Evolutionary conservation across 306 rosid species (phyloP).

Genomic region (Senna tora): DNA sequence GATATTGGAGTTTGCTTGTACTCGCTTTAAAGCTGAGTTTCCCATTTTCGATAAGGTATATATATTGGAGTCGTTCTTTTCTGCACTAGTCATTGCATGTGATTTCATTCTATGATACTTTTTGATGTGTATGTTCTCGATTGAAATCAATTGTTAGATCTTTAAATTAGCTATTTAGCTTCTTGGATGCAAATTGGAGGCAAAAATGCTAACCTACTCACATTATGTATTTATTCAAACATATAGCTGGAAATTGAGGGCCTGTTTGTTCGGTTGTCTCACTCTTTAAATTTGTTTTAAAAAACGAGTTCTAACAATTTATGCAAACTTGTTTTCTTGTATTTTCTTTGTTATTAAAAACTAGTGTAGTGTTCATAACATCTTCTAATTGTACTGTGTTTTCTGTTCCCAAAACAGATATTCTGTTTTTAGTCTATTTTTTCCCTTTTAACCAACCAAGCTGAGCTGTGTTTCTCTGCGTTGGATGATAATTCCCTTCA

Average conservation of each 20-base stretch:
- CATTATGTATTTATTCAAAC: not conserved
- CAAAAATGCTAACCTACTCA: no score
- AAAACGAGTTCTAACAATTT: no score
- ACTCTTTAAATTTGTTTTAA: no score
- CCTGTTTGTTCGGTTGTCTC: no score
- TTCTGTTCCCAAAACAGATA: no score
- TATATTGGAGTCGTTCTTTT: slow-evolving; percentile 23
- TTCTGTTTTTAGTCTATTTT: no score
- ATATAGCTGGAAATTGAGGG: not conserved
- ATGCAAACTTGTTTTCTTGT: no score
- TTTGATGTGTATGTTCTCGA: no score
- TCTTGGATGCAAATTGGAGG: not conserved
- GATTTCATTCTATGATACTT: slow-evolving; percentile 17
- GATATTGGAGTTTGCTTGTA: slow-evolving; percentile 84
- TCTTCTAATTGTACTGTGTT: no score
- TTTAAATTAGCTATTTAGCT: slow-evolving; percentile 5
- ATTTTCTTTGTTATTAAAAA: no score
- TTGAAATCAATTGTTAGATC: slow-evolving; percentile 8
- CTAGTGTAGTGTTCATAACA: no score
- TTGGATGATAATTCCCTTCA: not conserved
- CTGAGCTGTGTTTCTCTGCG: not conserved
- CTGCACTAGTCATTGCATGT: not conserved
- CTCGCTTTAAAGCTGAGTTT: slow-evolving; percentile 93
- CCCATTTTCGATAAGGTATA: slow-evolving; percentile 91
- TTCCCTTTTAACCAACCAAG: not conserved